These are phyloP conservation scores for Ceratobasidium sp. DNA, from an alignment of 1,284 basidiomycete genomes.

Conservation along the genomic window DNA sequence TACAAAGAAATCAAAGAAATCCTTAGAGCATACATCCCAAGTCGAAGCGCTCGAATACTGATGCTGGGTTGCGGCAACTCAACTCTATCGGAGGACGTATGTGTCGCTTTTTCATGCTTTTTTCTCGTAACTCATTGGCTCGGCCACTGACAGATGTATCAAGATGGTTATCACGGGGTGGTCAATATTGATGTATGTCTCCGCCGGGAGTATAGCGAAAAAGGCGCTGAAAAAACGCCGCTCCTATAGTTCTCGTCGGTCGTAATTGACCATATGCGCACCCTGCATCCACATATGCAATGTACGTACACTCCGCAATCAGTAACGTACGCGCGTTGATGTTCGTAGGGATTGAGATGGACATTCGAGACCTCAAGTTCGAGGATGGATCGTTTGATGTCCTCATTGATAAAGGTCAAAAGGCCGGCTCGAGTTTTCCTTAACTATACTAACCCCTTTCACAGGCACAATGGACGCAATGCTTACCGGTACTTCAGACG, in stretches of 20 bases:
- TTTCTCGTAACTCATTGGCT: not conserved
- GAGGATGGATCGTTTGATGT: slow-evolving; percentile 78
- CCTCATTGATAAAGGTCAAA: slow-evolving; percentile 86
- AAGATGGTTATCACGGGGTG: slow-evolving; percentile 86
- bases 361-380: slow-evolving; percentile 79
- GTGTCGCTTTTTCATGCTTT: slow-evolving; percentile 43
- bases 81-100: slow-evolving; percentile 76
- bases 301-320: slow-evolving; percentile 61
- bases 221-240: not conserved
- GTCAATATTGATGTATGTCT: slow-evolving; percentile 81
- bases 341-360: slow-evolving; percentile 83
- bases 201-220: not conserved
- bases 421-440: not conserved
- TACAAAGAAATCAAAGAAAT: slow-evolving; percentile 72
- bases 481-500: slow-evolving; percentile 87
- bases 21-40: slow-evolving; percentile 69
- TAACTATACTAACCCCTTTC: slow-evolving; percentile 23
- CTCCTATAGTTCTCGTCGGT: slow-evolving; percentile 75
- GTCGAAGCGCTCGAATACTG: slow-evolving; percentile 72
- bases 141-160: slow-evolving; percentile 80
- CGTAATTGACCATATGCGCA: slow-evolving; percentile 83
- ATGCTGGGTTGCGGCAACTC: slow-evolving; percentile 95
- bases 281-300: slow-evolving; percentile 78
- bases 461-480: slow-evolving; percentile 92
- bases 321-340: not conserved